Conservation (phyloP, 2,329 filamentous ascomycete species). For the Drechslerella stenobrocha region DNA sequence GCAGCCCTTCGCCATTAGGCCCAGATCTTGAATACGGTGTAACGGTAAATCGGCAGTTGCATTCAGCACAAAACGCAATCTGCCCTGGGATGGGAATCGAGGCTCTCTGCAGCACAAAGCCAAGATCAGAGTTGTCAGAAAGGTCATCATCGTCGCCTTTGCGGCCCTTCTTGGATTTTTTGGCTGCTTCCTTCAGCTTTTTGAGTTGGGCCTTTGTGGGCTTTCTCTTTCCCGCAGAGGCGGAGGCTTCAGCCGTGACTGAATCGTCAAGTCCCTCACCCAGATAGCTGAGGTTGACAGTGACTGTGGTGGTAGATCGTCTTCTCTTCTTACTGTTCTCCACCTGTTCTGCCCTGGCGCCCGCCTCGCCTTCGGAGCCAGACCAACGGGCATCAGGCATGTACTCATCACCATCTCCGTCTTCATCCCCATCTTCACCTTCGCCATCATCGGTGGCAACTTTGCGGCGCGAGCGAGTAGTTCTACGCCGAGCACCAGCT, state of each 20-base stretch:
- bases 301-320: slow-evolving; percentile 4
- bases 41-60: slow-evolving; percentile 52
- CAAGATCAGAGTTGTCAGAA: slow-evolving; percentile 8
- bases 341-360: background rate
- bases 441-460: slow-evolving; percentile 7
- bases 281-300: slow-evolving; percentile 7
- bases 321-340: slow-evolving; percentile 23
- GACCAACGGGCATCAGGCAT: background rate
- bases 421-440: slow-evolving; percentile 21
- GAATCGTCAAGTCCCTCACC: slow-evolving; percentile 11
- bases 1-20: slow-evolving; percentile 49
- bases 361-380: background rate
- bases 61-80: slow-evolving; percentile 52
- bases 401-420: slow-evolving; percentile 16
- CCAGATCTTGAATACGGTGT: slow-evolving; percentile 50
- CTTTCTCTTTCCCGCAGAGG: slow-evolving; percentile 15
- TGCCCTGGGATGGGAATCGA: slow-evolving; percentile 49
- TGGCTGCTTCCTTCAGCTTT: slow-evolving; percentile 17
- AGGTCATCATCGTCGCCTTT: background rate
- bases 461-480: background rate
- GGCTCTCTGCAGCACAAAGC: background rate
- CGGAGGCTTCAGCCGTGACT: background rate
- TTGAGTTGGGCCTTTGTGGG: slow-evolving; percentile 31
- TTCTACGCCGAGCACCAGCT: slow-evolving; percentile 15
- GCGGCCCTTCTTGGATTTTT: background rate